A percentile compares a stretch with the other conserved stretches of the same genome.
Evolutionary conservation across 805 yeast species (phyloP).

Genomic region (Kregervanrija fluxuum): DNA sequence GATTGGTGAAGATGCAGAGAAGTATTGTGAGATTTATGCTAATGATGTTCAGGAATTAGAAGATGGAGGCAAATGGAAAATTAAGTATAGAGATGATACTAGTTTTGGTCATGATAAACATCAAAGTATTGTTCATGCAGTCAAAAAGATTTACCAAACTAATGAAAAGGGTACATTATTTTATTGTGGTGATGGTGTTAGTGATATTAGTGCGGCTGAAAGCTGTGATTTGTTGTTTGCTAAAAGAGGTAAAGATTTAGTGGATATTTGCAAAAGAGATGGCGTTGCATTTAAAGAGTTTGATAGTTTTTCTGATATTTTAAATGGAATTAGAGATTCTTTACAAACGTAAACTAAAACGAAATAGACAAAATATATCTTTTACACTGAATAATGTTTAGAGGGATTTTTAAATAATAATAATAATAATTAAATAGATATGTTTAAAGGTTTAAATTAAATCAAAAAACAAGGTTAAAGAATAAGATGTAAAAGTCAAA

Average conservation of each 20-base stretch:
- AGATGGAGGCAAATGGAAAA: constrained; percentile 58
- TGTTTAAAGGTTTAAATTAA: too few relatives aligned
- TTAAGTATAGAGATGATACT: constrained; percentile 77
- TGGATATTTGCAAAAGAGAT: constrained; percentile 75
- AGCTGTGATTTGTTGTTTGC: constrained; percentile 94
- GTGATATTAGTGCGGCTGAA: constrained; percentile 90
- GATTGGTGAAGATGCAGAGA: constrained; percentile 69
- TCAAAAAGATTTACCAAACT: constrained; percentile 20
- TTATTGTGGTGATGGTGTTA: constrained; percentile 97
- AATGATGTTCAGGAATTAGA: constrained; percentile 49
- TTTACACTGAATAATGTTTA: too few relatives aligned
- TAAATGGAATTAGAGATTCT: constrained; percentile 41
- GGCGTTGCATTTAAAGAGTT: constrained; percentile 81
- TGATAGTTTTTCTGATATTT: constrained; percentile 67
- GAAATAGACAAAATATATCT: too few relatives aligned
- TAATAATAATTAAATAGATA: too few relatives aligned
- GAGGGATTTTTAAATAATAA: too few relatives aligned
- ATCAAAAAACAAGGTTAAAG: too few relatives aligned
- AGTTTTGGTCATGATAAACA: constrained; percentile 95
- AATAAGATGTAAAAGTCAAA: too few relatives aligned
- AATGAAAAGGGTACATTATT: constrained; percentile 56
- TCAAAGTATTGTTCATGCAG: constrained; percentile 55
- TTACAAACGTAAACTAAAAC: too few relatives aligned
- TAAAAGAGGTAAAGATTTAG: constrained; percentile 83
- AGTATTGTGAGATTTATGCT: constrained; percentile 71